Evolutionary conservation across 805 yeast species (phyloP), one percentile per base, ranked within the genome.

Genomic region (Suhomyces kilbournensis): DNA sequence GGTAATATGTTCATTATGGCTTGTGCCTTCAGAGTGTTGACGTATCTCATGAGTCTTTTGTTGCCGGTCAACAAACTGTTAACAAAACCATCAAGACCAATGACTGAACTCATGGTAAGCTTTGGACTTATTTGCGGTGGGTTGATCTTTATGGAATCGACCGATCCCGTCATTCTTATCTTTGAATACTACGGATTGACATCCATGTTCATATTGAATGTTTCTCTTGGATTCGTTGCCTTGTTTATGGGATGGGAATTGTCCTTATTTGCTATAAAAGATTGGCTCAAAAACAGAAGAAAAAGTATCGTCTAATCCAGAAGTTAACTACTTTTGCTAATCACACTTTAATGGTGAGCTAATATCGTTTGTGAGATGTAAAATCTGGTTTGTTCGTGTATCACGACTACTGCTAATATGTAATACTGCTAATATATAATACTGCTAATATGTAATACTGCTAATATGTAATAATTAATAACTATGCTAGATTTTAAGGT

Each of bases 61-160:
- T 63, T 66, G 17, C 66, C 70, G 19, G 53, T 53, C 45, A 38
- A 39, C 45, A 51, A 51, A 50, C 47, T 42, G 47, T 43, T 72
- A 54, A 56, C 66, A 10, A 54, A 57, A 46, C 76, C 78, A 6
- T 51, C 57, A 22, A 82, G 86, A 63, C 99, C 99, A 40, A 79
- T 93, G 61, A 90, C 97, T 1, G 99, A 94, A 70, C 70, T 93
- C 44, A 66, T 94, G 34, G 83, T 86, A 0, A 76, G 92, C 14
- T 92, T 93, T 71, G 82, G 91, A 55, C 76, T 94, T 54, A 67
- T 94, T 10, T 80, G 89, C 56, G 99, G 99, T 46, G 99, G 99
- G 8, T 69, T 88, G 56, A 85, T 94, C 25, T 94, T 94, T 67
- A 90, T 92, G 92, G 90, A 90, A 68, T 85, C 94, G 51, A 88